These are phyloP conservation scores for Verbascum thapsus DNA, from an alignment of 257 asterid species.

Conservation along the genomic window DNA sequence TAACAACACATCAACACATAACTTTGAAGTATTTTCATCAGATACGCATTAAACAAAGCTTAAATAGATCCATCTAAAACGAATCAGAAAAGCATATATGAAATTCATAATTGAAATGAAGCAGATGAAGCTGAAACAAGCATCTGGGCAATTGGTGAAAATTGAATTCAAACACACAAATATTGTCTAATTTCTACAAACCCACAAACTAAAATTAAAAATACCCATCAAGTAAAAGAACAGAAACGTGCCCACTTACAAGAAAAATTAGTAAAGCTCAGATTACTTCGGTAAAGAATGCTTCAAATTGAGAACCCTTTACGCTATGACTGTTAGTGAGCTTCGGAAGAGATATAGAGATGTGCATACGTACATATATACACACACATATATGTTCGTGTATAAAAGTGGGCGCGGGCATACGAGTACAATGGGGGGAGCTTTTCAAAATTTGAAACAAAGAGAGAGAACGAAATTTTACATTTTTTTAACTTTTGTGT, in stretches of 20 bases:
- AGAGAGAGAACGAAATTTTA: conserved; percentile 11
- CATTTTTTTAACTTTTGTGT: conserved; percentile 3
- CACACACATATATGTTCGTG: conserved; percentile 1
- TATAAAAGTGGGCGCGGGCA: conserved; percentile 25
- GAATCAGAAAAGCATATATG: not conserved
- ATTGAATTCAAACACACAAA: not conserved
- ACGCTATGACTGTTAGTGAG: not conserved
- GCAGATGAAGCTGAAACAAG: conserved; percentile 36
- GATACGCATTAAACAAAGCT: not conserved
- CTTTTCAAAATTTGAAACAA: conserved; percentile 59
- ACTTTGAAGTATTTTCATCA: too few relatives aligned
- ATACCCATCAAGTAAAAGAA: not conserved
- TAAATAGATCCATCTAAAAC: not conserved
- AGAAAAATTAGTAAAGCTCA: conserved; percentile 16
- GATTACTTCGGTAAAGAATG: not conserved
- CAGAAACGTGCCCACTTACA: conserved; percentile 34
- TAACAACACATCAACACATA: too few relatives aligned
- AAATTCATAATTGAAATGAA: not conserved
- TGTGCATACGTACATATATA: not conserved
- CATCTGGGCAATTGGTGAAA: conserved; percentile 21
- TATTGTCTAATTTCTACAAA: too few relatives aligned
- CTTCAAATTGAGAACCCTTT: conserved; percentile 3
- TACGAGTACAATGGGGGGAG: conserved; percentile 31
- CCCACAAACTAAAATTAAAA: not conserved
- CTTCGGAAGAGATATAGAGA: not conserved